A percentile compares a stretch with the other conserved stretches of the same genome.
Conservation (phyloP, 345 rosid genomes). For the Excoecaria cochinchinensis region DNA sequence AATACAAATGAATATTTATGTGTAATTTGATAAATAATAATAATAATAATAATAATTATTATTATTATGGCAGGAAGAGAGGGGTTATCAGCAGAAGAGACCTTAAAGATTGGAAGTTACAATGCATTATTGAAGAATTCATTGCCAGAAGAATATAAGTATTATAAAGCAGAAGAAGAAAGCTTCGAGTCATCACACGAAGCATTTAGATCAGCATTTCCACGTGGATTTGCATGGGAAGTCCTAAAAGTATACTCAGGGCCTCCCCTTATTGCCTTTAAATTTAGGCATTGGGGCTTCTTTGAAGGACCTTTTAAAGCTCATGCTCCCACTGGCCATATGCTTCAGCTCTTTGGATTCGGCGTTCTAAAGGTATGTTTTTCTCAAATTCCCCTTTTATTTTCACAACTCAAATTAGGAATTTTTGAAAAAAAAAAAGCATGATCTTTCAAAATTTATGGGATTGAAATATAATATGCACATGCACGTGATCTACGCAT, state of each 20-base stretch:
- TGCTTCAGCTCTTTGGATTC: slow-evolving; percentile 57
- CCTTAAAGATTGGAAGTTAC: slow-evolving; percentile 59
- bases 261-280: slow-evolving; percentile 70
- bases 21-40: too few relatives aligned
- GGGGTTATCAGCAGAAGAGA: slow-evolving; percentile 70
- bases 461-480: too few relatives aligned
- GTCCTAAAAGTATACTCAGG: slow-evolving; percentile 62
- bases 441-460: too few relatives aligned
- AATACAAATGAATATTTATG: too few relatives aligned
- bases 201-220: slow-evolving; percentile 58
- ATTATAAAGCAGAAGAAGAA: slow-evolving; percentile 67
- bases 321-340: slow-evolving; percentile 71
- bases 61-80: slow-evolving; percentile 47
- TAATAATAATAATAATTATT: too few relatives aligned
- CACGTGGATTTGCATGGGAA: slow-evolving; percentile 90
- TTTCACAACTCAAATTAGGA: too few relatives aligned
- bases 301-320: slow-evolving; percentile 73
- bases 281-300: slow-evolving; percentile 89
- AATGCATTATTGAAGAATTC: slow-evolving; percentile 66
- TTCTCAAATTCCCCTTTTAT: too few relatives aligned
- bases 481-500: too few relatives aligned
- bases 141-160: slow-evolving; percentile 52
- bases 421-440: too few relatives aligned
- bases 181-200: slow-evolving; percentile 77
- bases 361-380: slow-evolving; percentile 60